Conservation (phyloP, 1,284 basidiomycete species). For the Ustilago tritici region DNA sequence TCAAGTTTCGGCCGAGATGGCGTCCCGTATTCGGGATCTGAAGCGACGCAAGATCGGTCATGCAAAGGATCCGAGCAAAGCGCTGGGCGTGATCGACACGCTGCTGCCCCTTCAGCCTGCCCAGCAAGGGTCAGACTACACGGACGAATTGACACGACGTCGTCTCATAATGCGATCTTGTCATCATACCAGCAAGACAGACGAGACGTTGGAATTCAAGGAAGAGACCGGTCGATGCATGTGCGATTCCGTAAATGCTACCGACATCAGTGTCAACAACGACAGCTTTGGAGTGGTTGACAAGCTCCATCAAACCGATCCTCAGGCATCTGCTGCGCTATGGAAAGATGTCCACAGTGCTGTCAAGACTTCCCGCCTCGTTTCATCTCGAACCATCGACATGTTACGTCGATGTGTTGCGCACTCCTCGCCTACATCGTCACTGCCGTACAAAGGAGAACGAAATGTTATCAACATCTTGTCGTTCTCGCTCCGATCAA, state of each 20-base stretch:
- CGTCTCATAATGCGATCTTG: conserved; percentile 21
- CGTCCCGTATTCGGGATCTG: neutral
- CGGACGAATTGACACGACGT: conserved; percentile 23
- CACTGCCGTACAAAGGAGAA: conserved; percentile 26
- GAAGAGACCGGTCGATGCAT: neutral
- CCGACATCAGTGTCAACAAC: neutral
- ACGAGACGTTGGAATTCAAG: neutral
- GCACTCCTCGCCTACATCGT: conserved; percentile 14
- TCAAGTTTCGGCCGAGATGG: neutral
- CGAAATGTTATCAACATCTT: conserved; percentile 27
- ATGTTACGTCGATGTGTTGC: conserved; percentile 32
- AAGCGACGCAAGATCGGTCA: conserved; percentile 28
- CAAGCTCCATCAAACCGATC: conserved; percentile 3
- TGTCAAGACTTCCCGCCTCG: conserved; percentile 17
- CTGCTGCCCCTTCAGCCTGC: conserved; percentile 7
- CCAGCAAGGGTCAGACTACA: neutral
- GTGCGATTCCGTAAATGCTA: neutral
- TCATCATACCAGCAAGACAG: neutral
- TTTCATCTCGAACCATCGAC: conserved; percentile 28
- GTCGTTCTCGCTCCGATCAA: conserved; percentile 18
- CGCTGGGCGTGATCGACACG: conserved; percentile 12
- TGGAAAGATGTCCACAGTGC: conserved; percentile 29
- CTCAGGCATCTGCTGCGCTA: conserved; percentile 12
- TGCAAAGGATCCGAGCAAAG: neutral
- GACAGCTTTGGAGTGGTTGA: neutral